Evolutionary conservation across 2,329 filamentous ascomycete genomes (phyloP), one percentile per base, ranked within the genome.

Genomic region (Whalleya microplaca): DNA sequence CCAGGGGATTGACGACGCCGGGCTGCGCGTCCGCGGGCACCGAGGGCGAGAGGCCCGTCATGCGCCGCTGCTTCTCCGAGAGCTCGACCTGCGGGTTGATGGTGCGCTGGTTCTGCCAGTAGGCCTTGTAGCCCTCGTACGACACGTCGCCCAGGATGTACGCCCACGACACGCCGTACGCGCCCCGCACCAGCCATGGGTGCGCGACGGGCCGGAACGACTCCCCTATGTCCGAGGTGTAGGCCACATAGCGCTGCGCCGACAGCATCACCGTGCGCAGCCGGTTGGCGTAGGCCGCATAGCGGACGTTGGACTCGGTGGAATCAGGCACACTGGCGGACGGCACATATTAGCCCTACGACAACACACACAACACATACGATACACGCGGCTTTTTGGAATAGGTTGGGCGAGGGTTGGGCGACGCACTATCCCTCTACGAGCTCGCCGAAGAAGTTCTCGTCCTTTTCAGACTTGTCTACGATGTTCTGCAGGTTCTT

Each of bases 221-320:
- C 75, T 99, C 95, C 72, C 95, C 95, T 62, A 99, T 94, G 69
- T 98, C 94, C 19, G 89, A 93, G 0, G 95, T 98, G 73, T 99
- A 99, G 54, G 95, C 95, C 47, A 99, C 92, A 70, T 99, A 99
- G 69, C 95, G 88, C 70, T 98, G 95, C 3, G 93, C 93, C 16
- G 90, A 92, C 65, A 93, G 80, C 69, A 99, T 86, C 64, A 98
- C 90, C 7, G 93, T 96, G 59, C 91, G 87, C 61, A 95, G 78
- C 47, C 95, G 88, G 58, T 88, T 86, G 46, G 92, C 91, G 76
- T 99, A 99, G 65, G 90, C 95, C 55, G 93, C 94, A 76, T 98
- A 99, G 69, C 95, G 90, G 69, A 96, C 79, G 65, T 86, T 88
- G 65, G 87, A 90, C 52, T 97, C 91, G 57, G 92, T 97, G 4